Evolutionary conservation across 2,329 filamentous ascomycete species (phyloP).

Genomic region (Aspergillus sp.): DNA sequence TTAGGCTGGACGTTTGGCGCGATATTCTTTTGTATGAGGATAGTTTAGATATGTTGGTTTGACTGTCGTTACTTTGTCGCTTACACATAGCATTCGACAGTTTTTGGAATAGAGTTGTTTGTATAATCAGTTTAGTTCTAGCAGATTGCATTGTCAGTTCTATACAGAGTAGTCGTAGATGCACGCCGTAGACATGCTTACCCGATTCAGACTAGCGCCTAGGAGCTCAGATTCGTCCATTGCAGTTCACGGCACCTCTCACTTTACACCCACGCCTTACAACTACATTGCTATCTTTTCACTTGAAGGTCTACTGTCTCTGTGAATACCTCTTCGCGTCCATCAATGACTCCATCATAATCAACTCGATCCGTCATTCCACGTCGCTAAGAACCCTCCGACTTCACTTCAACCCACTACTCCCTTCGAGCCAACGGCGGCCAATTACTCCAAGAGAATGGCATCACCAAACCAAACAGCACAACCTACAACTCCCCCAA

Average conservation of each 20-base stretch:
- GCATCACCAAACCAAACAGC: constrained; percentile 27
- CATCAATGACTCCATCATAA: neutral
- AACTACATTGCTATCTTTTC: neutral
- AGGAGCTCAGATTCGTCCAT: neutral
- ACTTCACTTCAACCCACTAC: constrained; percentile 1
- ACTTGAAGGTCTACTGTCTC: no score
- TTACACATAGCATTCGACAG: neutral
- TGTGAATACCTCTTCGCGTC: no score
- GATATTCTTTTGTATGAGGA: neutral
- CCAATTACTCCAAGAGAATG: constrained; percentile 14
- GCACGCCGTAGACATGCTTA: neutral
- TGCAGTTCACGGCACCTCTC: neutral
- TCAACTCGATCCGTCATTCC: neutral
- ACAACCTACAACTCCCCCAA: constrained; percentile 20
- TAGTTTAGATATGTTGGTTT: neutral
- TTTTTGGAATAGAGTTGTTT: neutral
- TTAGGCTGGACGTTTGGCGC: constrained; percentile 1
- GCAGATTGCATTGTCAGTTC: neutral
- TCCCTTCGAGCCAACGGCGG: neutral
- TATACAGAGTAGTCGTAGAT: neutral
- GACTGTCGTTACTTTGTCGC: neutral
- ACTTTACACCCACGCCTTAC: neutral
- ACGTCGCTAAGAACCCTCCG: neutral
- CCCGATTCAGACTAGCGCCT: neutral
- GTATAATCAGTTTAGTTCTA: neutral